A percentile compares a stretch with the other conserved stretches of the same genome.
Conservation (phyloP, 805 yeast species). For the Candida silvicultrix region DNA sequence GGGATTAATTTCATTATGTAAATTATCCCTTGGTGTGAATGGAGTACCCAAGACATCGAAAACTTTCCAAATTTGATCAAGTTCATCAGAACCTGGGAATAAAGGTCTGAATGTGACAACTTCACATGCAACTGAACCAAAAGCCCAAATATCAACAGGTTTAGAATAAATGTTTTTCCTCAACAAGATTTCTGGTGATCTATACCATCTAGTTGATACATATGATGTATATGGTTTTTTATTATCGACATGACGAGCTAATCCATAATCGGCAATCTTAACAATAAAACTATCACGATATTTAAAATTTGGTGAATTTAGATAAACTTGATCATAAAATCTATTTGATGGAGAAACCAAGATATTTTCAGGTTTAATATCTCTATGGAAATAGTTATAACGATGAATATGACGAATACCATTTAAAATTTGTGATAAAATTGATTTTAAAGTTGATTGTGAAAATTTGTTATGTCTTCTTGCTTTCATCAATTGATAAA, state of each 20-base stretch:
- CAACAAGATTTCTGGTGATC: conserved; percentile 75
- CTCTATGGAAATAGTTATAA: conserved; percentile 72
- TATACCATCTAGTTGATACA: conserved; percentile 81
- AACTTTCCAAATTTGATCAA: conserved; percentile 72
- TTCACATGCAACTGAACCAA: conserved; percentile 74
- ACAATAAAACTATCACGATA: conserved; percentile 44
- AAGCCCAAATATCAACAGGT: conserved; percentile 84
- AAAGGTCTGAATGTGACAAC: conserved; percentile 68
- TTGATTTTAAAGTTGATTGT: conserved; percentile 52
- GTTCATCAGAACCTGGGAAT: conserved; percentile 76
- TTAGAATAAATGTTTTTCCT: conserved; percentile 55
- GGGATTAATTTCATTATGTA: no score
- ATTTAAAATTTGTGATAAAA: conserved; percentile 62
- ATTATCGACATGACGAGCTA: conserved; percentile 56
- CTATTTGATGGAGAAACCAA: conserved; percentile 54
- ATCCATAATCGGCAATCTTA: conserved; percentile 76
- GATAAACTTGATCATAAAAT: conserved; percentile 38
- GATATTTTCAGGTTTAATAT: conserved; percentile 90
- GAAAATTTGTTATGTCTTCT: conserved; percentile 51
- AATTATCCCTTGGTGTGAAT: conserved; percentile 21
- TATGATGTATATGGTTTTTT: conserved; percentile 61
- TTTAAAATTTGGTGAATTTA: conserved; percentile 13
- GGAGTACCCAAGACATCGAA: conserved; percentile 75
- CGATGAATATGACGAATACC: conserved; percentile 82
- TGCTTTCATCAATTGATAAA: conserved; percentile 68